Evolutionary conservation across 345 rosid species (phyloP), one percentile per base, ranked within the genome.

Genomic region (Orychophragmus violaceus): DNA sequence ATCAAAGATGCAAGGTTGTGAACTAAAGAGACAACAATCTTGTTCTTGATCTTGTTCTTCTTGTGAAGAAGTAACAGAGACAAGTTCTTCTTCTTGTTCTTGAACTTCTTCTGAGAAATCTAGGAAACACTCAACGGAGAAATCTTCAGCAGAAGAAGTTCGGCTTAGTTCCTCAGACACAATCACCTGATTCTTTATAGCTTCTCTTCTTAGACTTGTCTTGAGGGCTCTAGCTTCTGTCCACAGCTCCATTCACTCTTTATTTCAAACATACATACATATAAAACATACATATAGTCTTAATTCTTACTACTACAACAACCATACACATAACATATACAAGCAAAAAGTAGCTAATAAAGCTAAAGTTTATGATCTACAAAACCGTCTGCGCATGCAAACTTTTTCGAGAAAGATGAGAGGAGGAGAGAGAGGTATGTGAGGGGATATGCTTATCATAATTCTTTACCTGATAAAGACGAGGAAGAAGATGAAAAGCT

Each of bases 91-190:
- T 62, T 77, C 67, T 39, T 77, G 63, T 56, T 81, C 80, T 37
- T 77, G 81, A 44, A 76, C 81, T 18, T 61, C 72, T 22, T 76
- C 78, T 16, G 92, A 84, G 75, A 88, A 83, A 60, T 88, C 85
- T 1, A 88, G 71, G 75, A 88, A 85, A 60, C 85, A 80, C 24
- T 88, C 96, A 41, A 88, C 85, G 2, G 91, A 80, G 72, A 86
- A 86, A 66, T 86, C 90, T 24, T 86, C 96, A 3, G 50, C 23
- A 11, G 75, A 66, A 51, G 68, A 72, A 9, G 66, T 77, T 8
- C 63, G 53, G 56, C 36, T 25, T 1, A 79, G 33, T 64, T 88
- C 88, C 5, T 84, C 88, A 0, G 64, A 42, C 23, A 48, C 37
- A 33, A 42, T 74, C 19, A 78, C 83, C 2, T 75, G 85, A 28